Percentiles rank a stretch among this genome's conserved stretches.
phyloP scores from a whole-genome alignment of 768 basidiomycete species.

The Gloeostereum incarnatum region DNA sequence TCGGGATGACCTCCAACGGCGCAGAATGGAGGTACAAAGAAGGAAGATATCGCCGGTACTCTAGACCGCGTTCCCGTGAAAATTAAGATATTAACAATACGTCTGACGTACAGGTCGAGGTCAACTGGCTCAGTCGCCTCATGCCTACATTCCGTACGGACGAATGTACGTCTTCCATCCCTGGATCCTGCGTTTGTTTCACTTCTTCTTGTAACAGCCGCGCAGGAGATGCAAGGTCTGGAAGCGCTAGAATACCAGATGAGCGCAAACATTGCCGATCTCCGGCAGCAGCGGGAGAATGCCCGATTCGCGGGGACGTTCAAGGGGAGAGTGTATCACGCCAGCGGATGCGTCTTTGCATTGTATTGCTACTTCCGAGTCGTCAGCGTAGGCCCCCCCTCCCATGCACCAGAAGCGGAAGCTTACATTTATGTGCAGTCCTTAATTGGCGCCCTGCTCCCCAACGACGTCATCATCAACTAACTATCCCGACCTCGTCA shows the following conservation, averaged over 20 bases:
- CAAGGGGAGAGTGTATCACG: slow-evolving; percentile 38
- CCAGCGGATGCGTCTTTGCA: slow-evolving; percentile 47
- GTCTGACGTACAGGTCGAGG: slow-evolving; percentile 15
- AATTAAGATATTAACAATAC: not conserved
- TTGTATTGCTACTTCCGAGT: slow-evolving; percentile 59
- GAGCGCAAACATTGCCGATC: slow-evolving; percentile 40
- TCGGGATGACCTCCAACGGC: slow-evolving; percentile 42
- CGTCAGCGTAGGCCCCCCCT: slow-evolving; percentile 38
- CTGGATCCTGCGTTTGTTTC: not conserved
- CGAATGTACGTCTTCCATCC: slow-evolving; percentile 18
- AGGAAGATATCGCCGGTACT: slow-evolving; percentile 16
- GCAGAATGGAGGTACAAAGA: slow-evolving; percentile 23
- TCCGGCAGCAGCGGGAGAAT: slow-evolving; percentile 38
- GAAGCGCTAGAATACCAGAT: slow-evolving; percentile 64
- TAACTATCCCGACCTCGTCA: too few species aligned
- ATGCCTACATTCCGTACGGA: slow-evolving; percentile 39
- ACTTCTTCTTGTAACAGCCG: slow-evolving; percentile 20
- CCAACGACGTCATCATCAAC: too few species aligned
- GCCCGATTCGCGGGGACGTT: slow-evolving; percentile 45
- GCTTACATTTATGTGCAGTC: too few species aligned
- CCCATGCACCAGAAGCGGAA: too few species aligned
- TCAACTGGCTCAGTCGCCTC: slow-evolving; percentile 41
- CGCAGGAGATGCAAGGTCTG: slow-evolving; percentile 55
- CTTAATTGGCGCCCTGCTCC: too few species aligned
- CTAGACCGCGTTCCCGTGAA: not conserved